Percentiles rank a stretch among this genome's conserved stretches.
Conservation (phyloP, 2,329 filamentous ascomycete species). For the Paracorniculantispora psalliotae region DNA sequence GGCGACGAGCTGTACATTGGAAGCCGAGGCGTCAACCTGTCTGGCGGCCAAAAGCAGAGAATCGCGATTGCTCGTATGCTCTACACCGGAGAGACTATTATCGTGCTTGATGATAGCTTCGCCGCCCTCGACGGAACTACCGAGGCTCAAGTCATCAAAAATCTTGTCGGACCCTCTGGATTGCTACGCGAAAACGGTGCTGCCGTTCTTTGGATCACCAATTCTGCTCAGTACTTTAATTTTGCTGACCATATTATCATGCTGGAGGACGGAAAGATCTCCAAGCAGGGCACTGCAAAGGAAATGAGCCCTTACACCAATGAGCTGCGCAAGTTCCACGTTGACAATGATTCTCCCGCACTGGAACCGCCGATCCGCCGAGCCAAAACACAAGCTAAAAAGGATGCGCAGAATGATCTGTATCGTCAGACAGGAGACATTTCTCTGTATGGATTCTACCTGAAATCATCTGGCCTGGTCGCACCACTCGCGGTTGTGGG, state of each 20-base stretch:
- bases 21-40: slow-evolving; percentile 9
- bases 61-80: slow-evolving; percentile 16
- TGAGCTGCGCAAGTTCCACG: slow-evolving; percentile 6
- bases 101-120: slow-evolving; percentile 19
- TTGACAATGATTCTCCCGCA: neutral
- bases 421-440: slow-evolving; percentile 26
- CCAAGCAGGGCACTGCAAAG: slow-evolving; percentile 32
- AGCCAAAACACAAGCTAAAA: slow-evolving; percentile 3
- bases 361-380: neutral
- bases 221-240: slow-evolving; percentile 32
- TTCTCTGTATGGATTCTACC: slow-evolving; percentile 33
- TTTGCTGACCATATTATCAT: slow-evolving; percentile 38
- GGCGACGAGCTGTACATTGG: slow-evolving; percentile 3
- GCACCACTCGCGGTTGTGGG: slow-evolving; percentile 25
- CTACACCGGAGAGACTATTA: slow-evolving; percentile 12
- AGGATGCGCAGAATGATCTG: slow-evolving; percentile 2
- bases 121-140: slow-evolving; percentile 18
- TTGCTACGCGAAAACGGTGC: slow-evolving; percentile 22
- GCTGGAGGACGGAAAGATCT: slow-evolving; percentile 30
- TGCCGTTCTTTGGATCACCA: slow-evolving; percentile 30
- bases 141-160: slow-evolving; percentile 15
- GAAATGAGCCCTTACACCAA: neutral
- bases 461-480: slow-evolving; percentile 21
- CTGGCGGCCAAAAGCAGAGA: slow-evolving; percentile 13
- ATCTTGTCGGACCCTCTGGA: slow-evolving; percentile 20